These are phyloP conservation scores for Boletus sensibilis DNA, from an alignment of 768 basidiomycete species.

Conservation along the genomic window DNA sequence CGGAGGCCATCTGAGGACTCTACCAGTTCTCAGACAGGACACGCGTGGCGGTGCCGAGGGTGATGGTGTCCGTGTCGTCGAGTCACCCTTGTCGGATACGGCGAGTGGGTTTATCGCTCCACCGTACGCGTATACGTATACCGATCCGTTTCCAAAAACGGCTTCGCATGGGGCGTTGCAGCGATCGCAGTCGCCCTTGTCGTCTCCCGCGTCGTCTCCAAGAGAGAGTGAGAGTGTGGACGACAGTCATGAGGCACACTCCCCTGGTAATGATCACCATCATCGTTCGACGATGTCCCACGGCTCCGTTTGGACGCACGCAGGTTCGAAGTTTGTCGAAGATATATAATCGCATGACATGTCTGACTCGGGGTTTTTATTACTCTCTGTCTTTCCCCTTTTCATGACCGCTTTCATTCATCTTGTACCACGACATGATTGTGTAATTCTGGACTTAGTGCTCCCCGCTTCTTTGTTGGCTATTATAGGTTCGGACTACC, in stretches of 20 bases:
- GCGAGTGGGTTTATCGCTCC: conserved; percentile 9
- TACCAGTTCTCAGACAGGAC: conserved; percentile 1
- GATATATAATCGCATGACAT: conserved; percentile 15
- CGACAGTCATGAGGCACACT: conserved; percentile 4
- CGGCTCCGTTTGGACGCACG: conserved; percentile 39
- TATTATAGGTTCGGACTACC: neutral
- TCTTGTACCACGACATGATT: neutral
- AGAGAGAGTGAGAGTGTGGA: conserved; percentile 19
- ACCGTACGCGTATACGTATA: conserved; percentile 12
- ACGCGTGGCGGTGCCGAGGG: neutral
- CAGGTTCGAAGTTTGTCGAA: conserved; percentile 53
- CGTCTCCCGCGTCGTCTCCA: conserved; percentile 22
- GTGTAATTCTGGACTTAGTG: neutral
- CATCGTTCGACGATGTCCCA: conserved; percentile 27
- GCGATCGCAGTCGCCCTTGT: conserved; percentile 33
- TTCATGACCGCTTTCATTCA: neutral
- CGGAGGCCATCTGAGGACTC: neutral
- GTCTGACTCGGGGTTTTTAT: neutral
- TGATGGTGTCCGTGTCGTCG: conserved; percentile 12
- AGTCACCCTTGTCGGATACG: conserved; percentile 30
- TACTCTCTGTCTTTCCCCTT: neutral
- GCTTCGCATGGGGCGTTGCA: conserved; percentile 6
- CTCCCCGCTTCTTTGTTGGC: neutral
- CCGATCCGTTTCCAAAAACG: conserved; percentile 24
- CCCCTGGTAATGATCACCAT: conserved; percentile 9